Evolutionary conservation across 1,284 basidiomycete genomes (phyloP).

Genomic region (Ustilago sp.): DNA sequence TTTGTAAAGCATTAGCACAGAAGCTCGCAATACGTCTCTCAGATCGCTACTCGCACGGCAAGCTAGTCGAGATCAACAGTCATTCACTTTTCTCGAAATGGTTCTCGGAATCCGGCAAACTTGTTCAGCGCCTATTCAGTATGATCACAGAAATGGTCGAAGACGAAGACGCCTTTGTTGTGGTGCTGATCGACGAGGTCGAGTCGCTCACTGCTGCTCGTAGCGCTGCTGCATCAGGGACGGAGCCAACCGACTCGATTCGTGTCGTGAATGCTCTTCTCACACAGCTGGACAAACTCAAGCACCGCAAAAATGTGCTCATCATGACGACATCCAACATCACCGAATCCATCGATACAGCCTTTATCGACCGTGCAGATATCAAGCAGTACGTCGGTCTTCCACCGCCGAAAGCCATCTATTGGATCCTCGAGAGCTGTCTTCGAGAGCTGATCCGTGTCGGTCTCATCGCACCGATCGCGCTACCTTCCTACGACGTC

Average conservation of each 20-base stretch:
- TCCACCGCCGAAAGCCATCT: conserved; percentile 88
- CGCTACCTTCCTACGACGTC: conserved; percentile 12
- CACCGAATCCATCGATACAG: conserved; percentile 91
- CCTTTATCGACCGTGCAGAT: conserved; percentile 96
- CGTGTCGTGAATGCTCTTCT: conserved; percentile 96
- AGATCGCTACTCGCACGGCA: conserved; percentile 84
- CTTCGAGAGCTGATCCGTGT: conserved; percentile 82
- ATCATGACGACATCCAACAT: conserved; percentile 98
- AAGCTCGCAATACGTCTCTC: conserved; percentile 92
- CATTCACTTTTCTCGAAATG: conserved; percentile 69
- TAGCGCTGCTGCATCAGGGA: conserved; percentile 90
- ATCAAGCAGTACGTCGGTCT: conserved; percentile 94
- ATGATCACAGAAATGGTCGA: conserved; percentile 87
- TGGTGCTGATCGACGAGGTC: conserved; percentile 95
- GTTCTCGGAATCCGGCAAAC: conserved; percentile 97
- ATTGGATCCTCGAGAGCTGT: conserved; percentile 89
- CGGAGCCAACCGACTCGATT: conserved; percentile 94
- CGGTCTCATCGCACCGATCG: conserved; percentile 75
- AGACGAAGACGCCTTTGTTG: conserved; percentile 88
- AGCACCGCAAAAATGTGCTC: conserved; percentile 89
- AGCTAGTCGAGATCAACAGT: conserved; percentile 90
- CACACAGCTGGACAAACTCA: conserved; percentile 95
- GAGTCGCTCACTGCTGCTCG: conserved; percentile 94
- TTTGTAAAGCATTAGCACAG: conserved; percentile 93
- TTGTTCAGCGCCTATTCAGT: conserved; percentile 92